Evolutionary conservation across 2,329 filamentous ascomycete genomes (phyloP).

Genomic region (Mycogone perniciosa): DNA sequence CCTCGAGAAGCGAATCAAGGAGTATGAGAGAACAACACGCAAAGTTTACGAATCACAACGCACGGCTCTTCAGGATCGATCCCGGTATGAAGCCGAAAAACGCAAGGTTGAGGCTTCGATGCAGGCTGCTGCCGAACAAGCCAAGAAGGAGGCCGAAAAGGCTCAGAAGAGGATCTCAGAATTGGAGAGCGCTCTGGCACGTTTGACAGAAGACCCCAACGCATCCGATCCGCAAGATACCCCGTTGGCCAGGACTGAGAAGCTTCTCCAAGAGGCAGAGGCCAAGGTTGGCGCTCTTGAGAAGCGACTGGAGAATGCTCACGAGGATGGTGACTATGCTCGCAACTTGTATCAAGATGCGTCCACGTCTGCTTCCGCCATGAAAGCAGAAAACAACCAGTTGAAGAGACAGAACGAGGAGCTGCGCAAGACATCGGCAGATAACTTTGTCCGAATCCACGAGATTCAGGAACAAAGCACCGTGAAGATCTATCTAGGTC

Average conservation of each 20-base stretch:
- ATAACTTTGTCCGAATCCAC: conserved; percentile 43
- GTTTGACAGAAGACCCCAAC: conserved; percentile 22
- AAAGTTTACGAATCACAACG: conserved; percentile 42
- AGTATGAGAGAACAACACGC: conserved; percentile 38
- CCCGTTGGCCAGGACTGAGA: conserved; percentile 22
- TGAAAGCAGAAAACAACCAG: conserved; percentile 40
- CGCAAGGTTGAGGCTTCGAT: conserved; percentile 31
- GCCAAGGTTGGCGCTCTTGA: conserved; percentile 36
- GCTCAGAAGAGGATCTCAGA: conserved; percentile 31
- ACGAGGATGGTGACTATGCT: conserved; percentile 50
- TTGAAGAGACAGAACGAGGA: conserved; percentile 37
- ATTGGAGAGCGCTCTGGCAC: conserved; percentile 29
- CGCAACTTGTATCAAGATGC: conserved; percentile 54
- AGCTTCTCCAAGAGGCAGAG: conserved; percentile 31
- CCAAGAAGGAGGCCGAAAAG: conserved; percentile 31
- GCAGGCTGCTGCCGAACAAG: conserved; percentile 21
- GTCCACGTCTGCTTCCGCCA: conserved; percentile 40
- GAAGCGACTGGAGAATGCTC: conserved; percentile 33
- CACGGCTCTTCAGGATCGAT: conserved; percentile 46
- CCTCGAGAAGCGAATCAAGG: conserved; percentile 40
- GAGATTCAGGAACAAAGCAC: conserved; percentile 36
- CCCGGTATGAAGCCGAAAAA: conserved; percentile 40
- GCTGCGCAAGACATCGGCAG: conserved; percentile 36
- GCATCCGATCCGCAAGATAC: conserved; percentile 19
- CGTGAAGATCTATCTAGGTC: conserved; percentile 27